Conservation (phyloP, 768 basidiomycete species). For the Suillus sp. region DNA sequence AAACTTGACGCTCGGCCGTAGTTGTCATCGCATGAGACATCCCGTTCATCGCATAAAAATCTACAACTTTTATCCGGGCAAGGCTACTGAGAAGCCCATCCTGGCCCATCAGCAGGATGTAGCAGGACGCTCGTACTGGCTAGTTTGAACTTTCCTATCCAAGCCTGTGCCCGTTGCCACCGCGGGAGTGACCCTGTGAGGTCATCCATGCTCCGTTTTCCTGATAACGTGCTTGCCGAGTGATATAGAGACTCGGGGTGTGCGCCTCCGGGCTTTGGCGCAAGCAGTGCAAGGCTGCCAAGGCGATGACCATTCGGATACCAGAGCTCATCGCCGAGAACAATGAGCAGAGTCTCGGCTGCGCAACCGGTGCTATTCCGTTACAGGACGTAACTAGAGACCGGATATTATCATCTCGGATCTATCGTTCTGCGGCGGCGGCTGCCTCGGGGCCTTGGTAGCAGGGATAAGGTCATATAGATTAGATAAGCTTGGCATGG, state of each 20-base stretch:
- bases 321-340: background rate
- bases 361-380: background rate
- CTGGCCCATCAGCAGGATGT: background rate
- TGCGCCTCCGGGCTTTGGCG: background rate
- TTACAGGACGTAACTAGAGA: background rate
- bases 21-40: background rate
- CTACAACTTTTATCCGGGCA: background rate
- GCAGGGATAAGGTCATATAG: background rate
- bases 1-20: background rate
- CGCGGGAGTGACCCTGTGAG: background rate
- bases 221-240: background rate
- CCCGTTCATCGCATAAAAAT: background rate
- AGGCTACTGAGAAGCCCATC: background rate
- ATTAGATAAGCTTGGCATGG: background rate
- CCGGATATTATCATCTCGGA: slow-evolving; percentile 4
- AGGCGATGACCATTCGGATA: background rate
- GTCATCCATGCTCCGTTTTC: background rate
- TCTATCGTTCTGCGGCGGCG: background rate
- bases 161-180: background rate
- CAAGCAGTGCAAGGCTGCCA: background rate
- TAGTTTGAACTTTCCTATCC: background rate
- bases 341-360: background rate
- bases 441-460: background rate
- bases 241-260: background rate
- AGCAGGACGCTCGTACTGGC: background rate